phyloP scores from a whole-genome alignment of 2,329 filamentous ascomycete genomes.

The Simplicillium sp. region DNA sequence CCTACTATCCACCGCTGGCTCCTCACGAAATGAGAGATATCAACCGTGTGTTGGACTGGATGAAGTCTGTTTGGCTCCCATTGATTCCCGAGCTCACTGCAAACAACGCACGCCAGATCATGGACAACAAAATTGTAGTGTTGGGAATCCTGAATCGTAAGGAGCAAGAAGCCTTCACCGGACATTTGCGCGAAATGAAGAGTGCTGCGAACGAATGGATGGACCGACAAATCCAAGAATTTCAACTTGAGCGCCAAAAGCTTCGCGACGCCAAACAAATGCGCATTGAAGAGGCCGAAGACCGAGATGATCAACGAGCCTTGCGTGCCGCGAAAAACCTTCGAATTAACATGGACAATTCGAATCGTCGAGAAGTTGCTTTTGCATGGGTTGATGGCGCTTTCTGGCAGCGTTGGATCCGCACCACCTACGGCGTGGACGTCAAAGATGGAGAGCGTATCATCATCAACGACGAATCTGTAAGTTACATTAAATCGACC shows the following conservation, averaged over 20 bases:
- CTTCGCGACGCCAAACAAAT: conserved; percentile 90
- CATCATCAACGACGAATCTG: conserved; percentile 94
- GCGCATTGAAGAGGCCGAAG: conserved; percentile 91
- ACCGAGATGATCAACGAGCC: conserved; percentile 82
- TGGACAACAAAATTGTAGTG: conserved; percentile 92
- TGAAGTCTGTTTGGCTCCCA: conserved; percentile 92
- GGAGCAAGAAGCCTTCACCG: conserved; percentile 67
- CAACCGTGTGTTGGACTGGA: conserved; percentile 72
- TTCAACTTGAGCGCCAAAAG: conserved; percentile 89
- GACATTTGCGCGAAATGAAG: conserved; percentile 83
- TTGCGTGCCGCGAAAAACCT: conserved; percentile 82
- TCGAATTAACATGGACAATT: conserved; percentile 80
- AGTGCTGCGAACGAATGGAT: conserved; percentile 95
- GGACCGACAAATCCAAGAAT: conserved; percentile 86
- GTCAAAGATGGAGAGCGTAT: conserved; percentile 82
- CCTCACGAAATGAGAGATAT: conserved; percentile 90
- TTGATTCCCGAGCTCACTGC: conserved; percentile 91
- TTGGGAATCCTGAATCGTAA: conserved; percentile 78
- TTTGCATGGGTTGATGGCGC: conserved; percentile 97
- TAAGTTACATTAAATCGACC: conserved; percentile 40
- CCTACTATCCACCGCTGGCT: conserved; percentile 79
- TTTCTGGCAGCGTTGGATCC: conserved; percentile 96
- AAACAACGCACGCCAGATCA: conserved; percentile 85
- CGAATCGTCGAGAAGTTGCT: conserved; percentile 77
- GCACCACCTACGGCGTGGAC: conserved; percentile 89